Percentiles rank a stretch among this genome's conserved stretches.
These are phyloP conservation scores for Conticribra guillardii DNA, from an alignment of 108 stramenopile genomes.

Conservation along the genomic window DNA sequence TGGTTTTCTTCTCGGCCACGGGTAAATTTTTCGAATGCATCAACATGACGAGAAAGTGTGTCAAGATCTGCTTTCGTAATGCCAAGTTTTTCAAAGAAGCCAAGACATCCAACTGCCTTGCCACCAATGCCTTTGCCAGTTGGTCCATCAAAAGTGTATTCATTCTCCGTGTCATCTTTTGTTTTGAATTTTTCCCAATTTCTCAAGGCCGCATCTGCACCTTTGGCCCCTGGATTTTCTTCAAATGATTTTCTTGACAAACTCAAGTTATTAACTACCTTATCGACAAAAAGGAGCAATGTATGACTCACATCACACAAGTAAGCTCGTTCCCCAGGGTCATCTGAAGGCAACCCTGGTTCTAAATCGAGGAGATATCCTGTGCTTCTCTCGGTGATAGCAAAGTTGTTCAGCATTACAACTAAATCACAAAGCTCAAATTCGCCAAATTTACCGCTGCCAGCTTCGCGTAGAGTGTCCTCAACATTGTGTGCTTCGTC, in stretches of 20 bases:
- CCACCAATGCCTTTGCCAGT: constrained; percentile 59
- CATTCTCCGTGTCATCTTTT: constrained; percentile 68
- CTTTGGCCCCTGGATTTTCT: constrained; percentile 53
- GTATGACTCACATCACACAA: constrained; percentile 66
- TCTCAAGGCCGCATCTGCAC: constrained; percentile 24
- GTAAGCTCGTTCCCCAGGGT: constrained; percentile 28
- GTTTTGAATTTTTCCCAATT: constrained; percentile 56
- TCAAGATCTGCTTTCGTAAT: constrained; percentile 26
- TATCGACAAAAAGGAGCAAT: constrained; percentile 72
- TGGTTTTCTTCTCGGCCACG: constrained; percentile 30
- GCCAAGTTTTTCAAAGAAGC: constrained; percentile 53
- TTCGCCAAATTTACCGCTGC: constrained; percentile 62
- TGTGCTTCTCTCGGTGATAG: constrained; percentile 37
- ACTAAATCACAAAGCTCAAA: constrained; percentile 70
- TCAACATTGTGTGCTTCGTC: constrained; percentile 99
- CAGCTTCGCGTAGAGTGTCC: constrained; percentile 65
- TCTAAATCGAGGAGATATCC: constrained; percentile 35
- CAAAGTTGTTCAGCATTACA: constrained; percentile 45
- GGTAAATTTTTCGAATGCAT: constrained; percentile 38
- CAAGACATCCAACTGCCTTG: constrained; percentile 61
- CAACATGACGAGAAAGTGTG: not conserved
- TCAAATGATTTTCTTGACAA: constrained; percentile 50
- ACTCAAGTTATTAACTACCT: constrained; percentile 51
- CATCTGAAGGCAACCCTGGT: constrained; percentile 4
- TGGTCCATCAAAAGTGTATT: constrained; percentile 66